Percentiles rank a stretch among this genome's conserved stretches.
phyloP scores from a whole-genome alignment of 306 rosid species.

The Corylus americana region DNA sequence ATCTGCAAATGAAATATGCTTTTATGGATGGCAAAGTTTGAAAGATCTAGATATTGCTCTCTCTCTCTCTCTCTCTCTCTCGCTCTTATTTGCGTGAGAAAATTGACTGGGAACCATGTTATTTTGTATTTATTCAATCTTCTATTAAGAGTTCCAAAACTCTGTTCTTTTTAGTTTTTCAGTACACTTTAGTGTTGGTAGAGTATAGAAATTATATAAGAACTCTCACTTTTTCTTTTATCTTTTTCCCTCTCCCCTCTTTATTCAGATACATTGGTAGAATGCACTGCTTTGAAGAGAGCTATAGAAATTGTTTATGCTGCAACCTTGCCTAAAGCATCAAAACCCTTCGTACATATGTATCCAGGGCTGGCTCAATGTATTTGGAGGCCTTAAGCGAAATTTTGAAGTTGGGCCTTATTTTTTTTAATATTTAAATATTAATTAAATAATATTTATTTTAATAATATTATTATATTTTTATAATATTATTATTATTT shows the following conservation, averaged over 20 bases:
- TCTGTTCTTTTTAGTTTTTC: background rate
- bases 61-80: background rate
- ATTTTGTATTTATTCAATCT: slow-evolving; percentile 2
- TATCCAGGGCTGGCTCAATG: too few species aligned
- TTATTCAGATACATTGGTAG: slow-evolving; percentile 83
- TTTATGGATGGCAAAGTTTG: slow-evolving; percentile 2
- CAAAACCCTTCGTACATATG: slow-evolving; percentile 80
- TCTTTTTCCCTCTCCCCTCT: background rate
- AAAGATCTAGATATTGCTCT: slow-evolving; percentile 1
- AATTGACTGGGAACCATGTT: background rate
- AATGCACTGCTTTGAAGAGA: slow-evolving; percentile 89
- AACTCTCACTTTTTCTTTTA: background rate
- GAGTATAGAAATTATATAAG: background rate
- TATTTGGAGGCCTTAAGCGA: too few species aligned
- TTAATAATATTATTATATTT: too few species aligned
- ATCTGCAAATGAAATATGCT: background rate
- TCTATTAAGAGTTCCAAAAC: background rate
- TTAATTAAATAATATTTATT: too few species aligned
- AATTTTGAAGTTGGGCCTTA: too few species aligned
- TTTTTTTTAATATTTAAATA: too few species aligned
- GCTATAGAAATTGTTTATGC: slow-evolving; percentile 93
- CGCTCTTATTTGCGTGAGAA: background rate
- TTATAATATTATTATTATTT: too few species aligned
- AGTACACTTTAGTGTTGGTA: background rate
- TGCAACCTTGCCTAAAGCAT: slow-evolving; percentile 91